Base-by-base conservation (phyloP, 1,139 yeast species). In the Ogataea hybrid region DNA sequence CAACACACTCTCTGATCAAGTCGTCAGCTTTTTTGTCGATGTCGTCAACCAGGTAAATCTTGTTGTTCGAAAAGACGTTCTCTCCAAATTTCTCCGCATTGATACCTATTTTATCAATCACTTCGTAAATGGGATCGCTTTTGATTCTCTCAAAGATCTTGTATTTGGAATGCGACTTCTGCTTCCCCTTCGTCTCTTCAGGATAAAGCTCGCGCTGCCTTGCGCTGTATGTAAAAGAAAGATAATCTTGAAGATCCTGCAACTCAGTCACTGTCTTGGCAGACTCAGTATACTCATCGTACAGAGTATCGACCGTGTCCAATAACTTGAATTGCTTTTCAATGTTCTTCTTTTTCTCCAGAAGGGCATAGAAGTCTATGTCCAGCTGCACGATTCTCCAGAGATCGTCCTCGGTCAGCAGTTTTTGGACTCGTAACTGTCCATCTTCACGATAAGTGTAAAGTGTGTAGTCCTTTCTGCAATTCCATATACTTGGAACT, bases 401-500 rank as follows among this genome's bases (percentile, higher is more conserved):
- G 48, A 92, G 70, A 61, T 90, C 97, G 62, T 87, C 92, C 65
- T 88, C 96, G 43, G 70, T 75, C 42, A 84, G 64, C 37, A 83
- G 68, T 51, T 75, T 75, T 51, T 71, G 75, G 16, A 79, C 81
- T 22, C 63, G 65, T 37, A 70, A 69, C 35, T 62, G 65, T 35
- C 76, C 78, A 7, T 77, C 76, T 54, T 77, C 83, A 17, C 56
- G 52, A 10, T 60, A 54, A 25, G 86, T 75, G 52, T 71, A 70
- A 41, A 84, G 69, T 28, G 88, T 71, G 60, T 85, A 89, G 63
- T 92, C 97, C 63, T 95, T 84, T 62, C 97, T 85, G 59, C 89
- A 96, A 28, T 90, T 84, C 87, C 96, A 90, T 47, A 92, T 89
- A 59, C 89, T 87, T n/a, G 98, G 97, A 4, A 92, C 96, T 61